Conservation (phyloP, 345 rosid species). For the Eucalyptus pauciflora region DNA sequence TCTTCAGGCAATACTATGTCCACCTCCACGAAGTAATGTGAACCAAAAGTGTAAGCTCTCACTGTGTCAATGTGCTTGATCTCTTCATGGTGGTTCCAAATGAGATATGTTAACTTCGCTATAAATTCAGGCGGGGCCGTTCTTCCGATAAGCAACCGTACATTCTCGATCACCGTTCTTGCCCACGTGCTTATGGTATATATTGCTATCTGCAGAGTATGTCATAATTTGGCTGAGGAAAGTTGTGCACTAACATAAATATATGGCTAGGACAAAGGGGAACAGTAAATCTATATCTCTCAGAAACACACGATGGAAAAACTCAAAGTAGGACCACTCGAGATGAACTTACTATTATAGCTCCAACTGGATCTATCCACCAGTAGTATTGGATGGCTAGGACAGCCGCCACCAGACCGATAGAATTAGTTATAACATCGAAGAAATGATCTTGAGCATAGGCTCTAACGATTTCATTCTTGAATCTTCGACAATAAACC, state of each 20-base stretch:
- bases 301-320: background rate
- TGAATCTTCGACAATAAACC: conserved; percentile 23
- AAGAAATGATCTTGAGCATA: conserved; percentile 30
- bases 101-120: conserved; percentile 59
- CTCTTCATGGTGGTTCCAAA: conserved; percentile 79
- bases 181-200: conserved; percentile 75
- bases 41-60: conserved; percentile 73
- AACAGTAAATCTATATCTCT: background rate
- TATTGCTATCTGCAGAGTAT: conserved; percentile 52
- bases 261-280: background rate
- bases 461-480: conserved; percentile 19
- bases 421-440: conserved; percentile 21
- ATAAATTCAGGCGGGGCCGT: conserved; percentile 79
- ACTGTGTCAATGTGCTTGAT: conserved; percentile 73
- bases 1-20: conserved; percentile 70
- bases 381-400: conserved; percentile 14
- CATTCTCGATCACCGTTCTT: conserved; percentile 66
- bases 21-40: conserved; percentile 78
- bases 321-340: background rate
- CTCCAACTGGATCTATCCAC: conserved; percentile 27
- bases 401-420: conserved; percentile 15
- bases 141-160: conserved; percentile 51
- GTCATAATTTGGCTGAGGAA: background rate
- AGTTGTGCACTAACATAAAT: background rate
- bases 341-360: conserved; percentile 6